Base-by-base conservation (phyloP, 441 rosid genomes). In the Arabidopsis hybrid region DNA sequence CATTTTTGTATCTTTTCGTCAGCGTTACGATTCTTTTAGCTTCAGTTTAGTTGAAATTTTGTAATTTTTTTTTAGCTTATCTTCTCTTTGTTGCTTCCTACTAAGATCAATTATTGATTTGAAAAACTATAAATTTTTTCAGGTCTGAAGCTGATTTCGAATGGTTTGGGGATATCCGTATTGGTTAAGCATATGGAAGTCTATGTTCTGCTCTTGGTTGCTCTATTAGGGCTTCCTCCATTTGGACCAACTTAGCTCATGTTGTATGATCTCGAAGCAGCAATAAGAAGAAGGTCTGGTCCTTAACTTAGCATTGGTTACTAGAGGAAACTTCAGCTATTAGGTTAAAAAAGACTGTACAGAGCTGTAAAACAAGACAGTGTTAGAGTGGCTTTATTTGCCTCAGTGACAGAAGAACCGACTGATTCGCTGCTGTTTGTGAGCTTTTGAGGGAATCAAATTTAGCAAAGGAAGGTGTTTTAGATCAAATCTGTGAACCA, bases 401-500 rank as follows among this genome's bases (percentile, higher is more conserved):
- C 59, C 61, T 74, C 57, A 36, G 52, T 71, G 49, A 63, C 67
- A 7, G 32, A 46, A 69, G 36, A 68, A 78, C 36, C 65, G 69
- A 18, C 60, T 60, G 67, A 67, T 65, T 45, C 60, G 32, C 38
- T 16, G 57, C 11, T 62, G 75, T 68, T 2, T 26, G 42, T 56
- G 72, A 26, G 65, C 35, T 66, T 32, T 67, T 77, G 67, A 50
- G 60, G 76, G 68, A 71, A 71, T 63, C 51, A 62, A 21, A 38
- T 18, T 50, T 34, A 46, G 55, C 39, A 8, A 40, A 51, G 69
- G 69, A 71, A 75, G 14, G 53, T 31, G 75, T 73, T 53, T 50
- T 46, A 14, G 17, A 67, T 63, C 62, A 69, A 55, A 69, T 73
- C 65, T 45, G 80, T 88, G 83, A 51, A 80, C 58, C 73, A 71